A percentile compares a stretch with the other conserved stretches of the same genome.
These are phyloP conservation scores for Smallanthus sonchifolius DNA, from an alignment of 129 eudicot genomes.

Conservation along the genomic window DNA sequence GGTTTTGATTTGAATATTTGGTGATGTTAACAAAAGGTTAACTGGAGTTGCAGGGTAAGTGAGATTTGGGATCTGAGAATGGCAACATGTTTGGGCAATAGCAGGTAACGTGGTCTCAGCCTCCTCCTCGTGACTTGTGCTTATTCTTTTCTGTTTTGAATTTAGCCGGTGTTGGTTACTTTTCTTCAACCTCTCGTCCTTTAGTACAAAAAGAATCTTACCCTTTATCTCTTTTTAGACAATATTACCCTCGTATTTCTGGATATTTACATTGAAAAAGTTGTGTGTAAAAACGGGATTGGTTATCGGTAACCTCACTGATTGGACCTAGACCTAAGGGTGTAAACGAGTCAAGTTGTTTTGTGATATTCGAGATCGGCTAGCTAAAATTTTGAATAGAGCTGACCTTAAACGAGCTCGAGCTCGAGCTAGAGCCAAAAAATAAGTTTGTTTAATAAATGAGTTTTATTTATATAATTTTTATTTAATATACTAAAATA, in stretches of 20 bases:
- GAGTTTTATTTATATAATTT: too few relatives aligned
- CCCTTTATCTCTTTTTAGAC: neutral
- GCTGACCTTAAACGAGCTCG: too few relatives aligned
- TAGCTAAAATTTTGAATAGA: too few relatives aligned
- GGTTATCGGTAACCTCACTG: too few relatives aligned
- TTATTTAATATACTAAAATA: too few relatives aligned
- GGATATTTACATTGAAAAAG: neutral
- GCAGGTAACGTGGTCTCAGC: conserved; percentile 8
- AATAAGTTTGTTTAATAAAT: too few relatives aligned
- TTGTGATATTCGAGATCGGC: too few relatives aligned
- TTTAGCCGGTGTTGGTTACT: neutral
- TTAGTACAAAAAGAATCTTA: conserved; percentile 5
- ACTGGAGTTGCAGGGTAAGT: conserved; percentile 23
- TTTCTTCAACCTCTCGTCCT: conserved; percentile 19
- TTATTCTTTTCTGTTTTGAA: conserved; percentile 24
- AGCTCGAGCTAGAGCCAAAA: too few relatives aligned
- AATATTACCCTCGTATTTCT: neutral
- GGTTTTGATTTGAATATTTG: neutral
- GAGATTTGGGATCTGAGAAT: conserved; percentile 36
- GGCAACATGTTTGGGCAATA: conserved; percentile 22
- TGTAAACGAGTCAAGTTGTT: too few relatives aligned
- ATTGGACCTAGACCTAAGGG: too few relatives aligned
- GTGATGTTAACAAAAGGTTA: conserved; percentile 27
- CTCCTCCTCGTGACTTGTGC: conserved; percentile 29
- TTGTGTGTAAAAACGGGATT: too few relatives aligned